A percentile compares a stretch with the other conserved stretches of the same genome.
phyloP scores from a whole-genome alignment of 2,329 filamentous ascomycete species.

The Nannizziopsis arthrosporioides region DNA sequence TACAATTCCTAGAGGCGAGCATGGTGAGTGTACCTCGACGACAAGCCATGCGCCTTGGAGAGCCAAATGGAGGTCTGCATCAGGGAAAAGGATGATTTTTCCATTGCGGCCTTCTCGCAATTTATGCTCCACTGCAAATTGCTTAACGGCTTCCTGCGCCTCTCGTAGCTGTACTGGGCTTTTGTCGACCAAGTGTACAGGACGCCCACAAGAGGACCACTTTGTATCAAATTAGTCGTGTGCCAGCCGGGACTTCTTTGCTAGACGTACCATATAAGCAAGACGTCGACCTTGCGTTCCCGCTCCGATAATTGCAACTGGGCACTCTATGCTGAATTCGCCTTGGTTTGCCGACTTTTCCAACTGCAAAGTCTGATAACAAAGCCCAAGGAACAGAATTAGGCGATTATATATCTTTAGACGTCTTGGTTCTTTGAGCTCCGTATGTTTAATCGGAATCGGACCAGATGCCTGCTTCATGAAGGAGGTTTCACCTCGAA shows the following conservation, averaged over 20 bases:
- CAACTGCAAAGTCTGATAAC: too few relatives aligned
- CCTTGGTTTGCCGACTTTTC: neutral
- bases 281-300: slow-evolving; percentile 29
- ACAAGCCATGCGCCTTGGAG: slow-evolving; percentile 26
- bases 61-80: slow-evolving; percentile 17
- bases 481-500: too few relatives aligned
- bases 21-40: slow-evolving; percentile 23
- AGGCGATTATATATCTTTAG: too few relatives aligned
- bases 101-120: slow-evolving; percentile 12
- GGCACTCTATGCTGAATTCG: neutral
- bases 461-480: too few relatives aligned
- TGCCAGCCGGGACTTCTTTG: neutral
- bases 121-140: slow-evolving; percentile 17
- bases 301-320: slow-evolving; percentile 24
- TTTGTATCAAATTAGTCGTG: slow-evolving; percentile 8
- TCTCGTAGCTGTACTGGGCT: slow-evolving; percentile 22
- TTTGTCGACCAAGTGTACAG: slow-evolving; percentile 25
- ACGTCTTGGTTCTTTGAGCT: too few relatives aligned
- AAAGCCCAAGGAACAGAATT: too few relatives aligned
- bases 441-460: too few relatives aligned
- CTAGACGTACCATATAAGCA: slow-evolving; percentile 26
- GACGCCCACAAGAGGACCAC: slow-evolving; percentile 26
- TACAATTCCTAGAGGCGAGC: neutral
- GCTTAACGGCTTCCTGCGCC: slow-evolving; percentile 21
- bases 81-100: slow-evolving; percentile 17